These are phyloP conservation scores for Funneliformis geosporum DNA, from an alignment of 192 early-diverging fungal genomes.

Conservation along the genomic window DNA sequence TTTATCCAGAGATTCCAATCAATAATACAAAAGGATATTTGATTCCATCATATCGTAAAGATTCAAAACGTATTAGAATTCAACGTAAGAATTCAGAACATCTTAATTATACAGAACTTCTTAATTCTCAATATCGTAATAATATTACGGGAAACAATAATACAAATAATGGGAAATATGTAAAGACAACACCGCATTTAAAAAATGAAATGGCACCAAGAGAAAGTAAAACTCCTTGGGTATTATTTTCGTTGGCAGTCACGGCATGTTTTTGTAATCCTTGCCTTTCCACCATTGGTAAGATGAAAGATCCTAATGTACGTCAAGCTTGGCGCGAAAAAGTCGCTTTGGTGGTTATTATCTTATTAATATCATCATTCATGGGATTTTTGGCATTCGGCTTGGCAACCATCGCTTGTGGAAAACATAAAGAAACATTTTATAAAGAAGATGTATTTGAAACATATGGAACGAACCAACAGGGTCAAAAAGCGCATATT, in stretches of 20 bases:
- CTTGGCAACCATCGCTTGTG: constrained; percentile 40
- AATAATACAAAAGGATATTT: constrained; percentile 4
- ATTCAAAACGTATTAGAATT: constrained; percentile 1
- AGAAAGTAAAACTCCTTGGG: constrained; percentile 22
- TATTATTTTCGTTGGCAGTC: constrained; percentile 26
- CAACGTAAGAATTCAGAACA: constrained; percentile 15
- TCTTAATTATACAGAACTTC: neutral
- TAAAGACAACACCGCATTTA: constrained; percentile 9
- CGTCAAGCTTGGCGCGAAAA: constrained; percentile 89
- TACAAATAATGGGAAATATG: neutral
- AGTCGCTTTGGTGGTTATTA: constrained; percentile 74
- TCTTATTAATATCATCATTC: constrained; percentile 57
- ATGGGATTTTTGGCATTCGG: constrained; percentile 87
- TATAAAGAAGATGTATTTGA: constrained; percentile 42
- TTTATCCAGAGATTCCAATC: neutral
- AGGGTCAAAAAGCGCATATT: constrained; percentile 25
- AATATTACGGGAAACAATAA: neutral
- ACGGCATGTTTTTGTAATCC: constrained; percentile 29
- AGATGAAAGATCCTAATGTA: constrained; percentile 31
- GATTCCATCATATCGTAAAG: constrained; percentile 12
- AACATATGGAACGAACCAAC: constrained; percentile 33
- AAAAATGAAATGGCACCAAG: constrained; percentile 32
- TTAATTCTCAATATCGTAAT: neutral
- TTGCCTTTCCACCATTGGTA: constrained; percentile 18
- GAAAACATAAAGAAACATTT: constrained; percentile 16